Evolutionary conservation across 1,284 basidiomycete species (phyloP), one percentile per base, ranked within the genome.

Genomic region (Tilletia setariae): DNA sequence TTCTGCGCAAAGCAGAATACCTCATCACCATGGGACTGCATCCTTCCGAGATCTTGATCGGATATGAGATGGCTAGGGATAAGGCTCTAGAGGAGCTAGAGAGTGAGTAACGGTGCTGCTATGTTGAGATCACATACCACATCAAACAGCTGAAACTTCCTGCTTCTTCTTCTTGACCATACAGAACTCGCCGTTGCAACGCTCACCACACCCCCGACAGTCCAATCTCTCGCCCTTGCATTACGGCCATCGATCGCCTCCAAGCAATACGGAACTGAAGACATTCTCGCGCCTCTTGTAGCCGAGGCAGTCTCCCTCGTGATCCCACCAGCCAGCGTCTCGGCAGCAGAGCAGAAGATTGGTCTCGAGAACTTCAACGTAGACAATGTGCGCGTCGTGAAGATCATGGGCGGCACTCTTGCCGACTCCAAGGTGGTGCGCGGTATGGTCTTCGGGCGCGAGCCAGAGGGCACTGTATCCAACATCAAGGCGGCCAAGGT

Each of bases 371-470:
- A 75, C 30, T 75, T 80, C 66, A 82, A 82, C 72, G 94, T 98
- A 42, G 96, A 99, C 84, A 96, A 95, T 74, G 92, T 98, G 0
- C 90, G 95, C 23, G 94, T 99, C 21, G 96, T 98, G 80, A 99
- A 98, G 85, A 97, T 98, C 75, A 91, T 98, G 89, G 96, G 96
- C 70, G 92, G 95, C 61, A 91, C 88, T 76, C 85, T 98, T 21
- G 84, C 89, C 11, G 87, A 87, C 43, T 96, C 93, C 83, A 89
- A 87, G 72, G 95, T 98, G 11, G 90, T 99, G 6, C 89, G 91
- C 74, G 96, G 96, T 63, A 99, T 99, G 96, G 95, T 98, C 0
- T 97, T 98, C 78, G 93, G 93, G 59, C 87, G 94, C 47, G 93
- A 96, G 84, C 92, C 96, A 0, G 95, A 98, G 84, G 92, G 77